Percentiles rank a stretch among this genome's conserved stretches.
Evolutionary conservation across 257 asterid genomes (phyloP).

Genomic region (Cruciata laevipes): DNA sequence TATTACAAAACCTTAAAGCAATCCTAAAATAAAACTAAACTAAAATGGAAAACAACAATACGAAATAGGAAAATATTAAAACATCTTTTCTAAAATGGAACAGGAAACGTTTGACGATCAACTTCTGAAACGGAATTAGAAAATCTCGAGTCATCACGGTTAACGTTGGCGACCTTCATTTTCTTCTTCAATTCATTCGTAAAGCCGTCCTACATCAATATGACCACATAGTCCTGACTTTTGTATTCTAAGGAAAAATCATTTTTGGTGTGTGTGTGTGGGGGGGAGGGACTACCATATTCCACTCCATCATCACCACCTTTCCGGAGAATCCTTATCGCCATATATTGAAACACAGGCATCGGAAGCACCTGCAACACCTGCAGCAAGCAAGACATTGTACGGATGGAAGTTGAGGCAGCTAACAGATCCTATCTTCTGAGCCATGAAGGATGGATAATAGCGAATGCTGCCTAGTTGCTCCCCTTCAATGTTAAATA

Average conservation of each 20-base stretch:
- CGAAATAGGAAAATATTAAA: too few species aligned
- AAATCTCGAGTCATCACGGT: too few species aligned
- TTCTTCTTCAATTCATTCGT: too few species aligned
- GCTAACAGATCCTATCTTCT: conserved; percentile 90
- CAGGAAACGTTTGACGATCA: too few species aligned
- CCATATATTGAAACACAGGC: conserved; percentile 90
- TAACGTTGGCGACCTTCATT: too few species aligned
- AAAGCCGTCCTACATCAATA: too few species aligned
- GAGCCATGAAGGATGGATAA: conserved; percentile 95
- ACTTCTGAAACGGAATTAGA: too few species aligned
- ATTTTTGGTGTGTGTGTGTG: conserved; percentile 7
- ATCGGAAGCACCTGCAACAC: conserved; percentile 94
- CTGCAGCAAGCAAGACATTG: conserved; percentile 89
- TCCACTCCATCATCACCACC: conserved; percentile 19
- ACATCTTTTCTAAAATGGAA: too few species aligned
- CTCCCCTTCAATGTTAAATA: conserved; percentile 78
- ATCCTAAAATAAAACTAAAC: too few species aligned
- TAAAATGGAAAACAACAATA: too few species aligned
- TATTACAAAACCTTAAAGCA: too few species aligned
- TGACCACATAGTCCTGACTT: not conserved
- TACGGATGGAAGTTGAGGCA: conserved; percentile 92
- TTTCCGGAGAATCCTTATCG: conserved; percentile 49
- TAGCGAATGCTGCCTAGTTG: conserved; percentile 79
- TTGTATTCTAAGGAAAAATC: conserved; percentile 16
- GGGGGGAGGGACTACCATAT: too few species aligned